A percentile compares a stretch with the other conserved stretches of the same genome.
Evolutionary conservation across 129 eudicot genomes (phyloP).

Genomic region (Logfia minima): DNA sequence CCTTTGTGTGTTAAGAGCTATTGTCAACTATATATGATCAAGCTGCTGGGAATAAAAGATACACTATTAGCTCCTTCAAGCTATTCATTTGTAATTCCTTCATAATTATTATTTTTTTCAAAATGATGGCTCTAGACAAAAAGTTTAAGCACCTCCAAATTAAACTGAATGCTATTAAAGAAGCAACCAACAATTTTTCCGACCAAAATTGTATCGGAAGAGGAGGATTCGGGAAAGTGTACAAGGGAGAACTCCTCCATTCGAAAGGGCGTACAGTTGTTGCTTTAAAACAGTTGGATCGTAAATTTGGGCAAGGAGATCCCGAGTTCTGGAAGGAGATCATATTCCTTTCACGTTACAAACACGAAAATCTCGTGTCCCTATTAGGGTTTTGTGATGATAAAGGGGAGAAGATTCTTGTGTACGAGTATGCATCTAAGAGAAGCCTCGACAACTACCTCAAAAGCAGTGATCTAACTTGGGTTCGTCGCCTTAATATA

Average conservation of each 20-base stretch:
- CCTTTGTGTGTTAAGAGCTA: too few relatives aligned
- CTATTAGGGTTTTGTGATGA: not conserved
- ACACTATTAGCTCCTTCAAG: not conserved
- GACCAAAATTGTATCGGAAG: not conserved
- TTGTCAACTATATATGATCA: too few relatives aligned
- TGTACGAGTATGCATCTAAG: not conserved
- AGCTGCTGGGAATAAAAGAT: too few relatives aligned
- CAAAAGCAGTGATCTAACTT: not conserved
- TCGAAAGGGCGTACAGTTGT: not conserved
- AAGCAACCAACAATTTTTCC: not conserved
- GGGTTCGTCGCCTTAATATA: not conserved
- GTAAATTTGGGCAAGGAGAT: constrained; percentile 7
- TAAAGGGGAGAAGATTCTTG: not conserved
- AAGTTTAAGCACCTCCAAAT: constrained; percentile 5
- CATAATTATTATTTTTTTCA: not conserved
- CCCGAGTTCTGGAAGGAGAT: constrained; percentile 1
- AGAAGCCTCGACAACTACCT: not conserved
- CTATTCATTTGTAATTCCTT: not conserved
- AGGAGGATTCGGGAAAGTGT: constrained; percentile 9
- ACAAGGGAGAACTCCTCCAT: too few relatives aligned
- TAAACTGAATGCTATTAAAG: not conserved
- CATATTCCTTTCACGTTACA: not conserved
- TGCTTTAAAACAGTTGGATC: not conserved
- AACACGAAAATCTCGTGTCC: not conserved
- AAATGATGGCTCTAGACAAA: not conserved